phyloP scores from a whole-genome alignment of 192 early-diverging fungal genomes.

The Backusella parvicylindrica region DNA sequence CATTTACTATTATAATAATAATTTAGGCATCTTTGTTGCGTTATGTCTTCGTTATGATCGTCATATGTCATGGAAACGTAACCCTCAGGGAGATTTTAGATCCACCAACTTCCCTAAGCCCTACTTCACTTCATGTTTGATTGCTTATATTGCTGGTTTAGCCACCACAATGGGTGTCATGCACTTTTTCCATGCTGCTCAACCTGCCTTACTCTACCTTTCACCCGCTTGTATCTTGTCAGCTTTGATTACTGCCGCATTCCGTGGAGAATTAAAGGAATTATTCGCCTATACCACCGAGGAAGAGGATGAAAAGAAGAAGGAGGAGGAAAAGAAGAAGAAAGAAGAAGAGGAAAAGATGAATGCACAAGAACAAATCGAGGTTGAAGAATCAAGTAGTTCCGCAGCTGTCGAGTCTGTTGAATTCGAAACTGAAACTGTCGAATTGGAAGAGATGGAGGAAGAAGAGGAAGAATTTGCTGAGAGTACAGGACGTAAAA shows the following conservation, averaged over 20 bases:
- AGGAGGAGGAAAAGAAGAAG: constrained; percentile 47
- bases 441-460: constrained; percentile 2
- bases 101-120: constrained; percentile 73
- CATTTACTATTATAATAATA: background rate
- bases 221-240: constrained; percentile 96
- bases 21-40: constrained; percentile 81
- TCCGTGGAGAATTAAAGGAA: constrained; percentile 65
- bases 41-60: constrained; percentile 90
- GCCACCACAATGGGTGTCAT: constrained; percentile 89
- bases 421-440: background rate
- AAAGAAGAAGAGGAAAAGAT: constrained; percentile 49
- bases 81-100: constrained; percentile 48
- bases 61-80: constrained; percentile 59
- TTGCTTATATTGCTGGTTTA: constrained; percentile 80
- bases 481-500: background rate
- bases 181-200: constrained; percentile 94
- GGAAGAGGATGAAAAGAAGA: constrained; percentile 30
- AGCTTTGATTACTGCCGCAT: constrained; percentile 60
- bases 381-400: background rate
- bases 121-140: constrained; percentile 81
- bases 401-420: background rate
- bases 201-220: constrained; percentile 94
- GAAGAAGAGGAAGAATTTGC: background rate
- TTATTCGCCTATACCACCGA: constrained; percentile 65
- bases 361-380: constrained; percentile 20